Evolutionary conservation across 768 basidiomycete species (phyloP).

Genomic region (Auriscalpium microsporum): DNA sequence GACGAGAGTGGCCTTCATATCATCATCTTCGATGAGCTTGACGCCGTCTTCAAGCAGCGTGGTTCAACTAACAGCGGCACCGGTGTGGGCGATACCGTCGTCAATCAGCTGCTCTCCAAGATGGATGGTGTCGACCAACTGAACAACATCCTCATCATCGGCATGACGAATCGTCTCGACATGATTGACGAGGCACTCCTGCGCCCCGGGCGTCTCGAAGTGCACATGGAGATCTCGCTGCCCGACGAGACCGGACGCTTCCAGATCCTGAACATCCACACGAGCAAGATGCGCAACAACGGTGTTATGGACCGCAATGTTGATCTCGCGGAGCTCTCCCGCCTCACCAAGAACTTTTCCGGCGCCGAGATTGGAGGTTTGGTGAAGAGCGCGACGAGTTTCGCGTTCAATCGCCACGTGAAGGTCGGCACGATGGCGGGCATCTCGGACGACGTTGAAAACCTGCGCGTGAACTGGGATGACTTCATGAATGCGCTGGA

Average conservation of each 20-base stretch:
- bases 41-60: slow-evolving; percentile 98
- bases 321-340: slow-evolving; percentile 72
- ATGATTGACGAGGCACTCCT: slow-evolving; percentile 99
- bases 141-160: slow-evolving; percentile 98
- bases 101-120: slow-evolving; percentile 98
- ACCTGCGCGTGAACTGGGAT: slow-evolving; percentile 72
- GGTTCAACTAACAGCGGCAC: slow-evolving; percentile 87
- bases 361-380: slow-evolving; percentile 95
- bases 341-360: slow-evolving; percentile 90
- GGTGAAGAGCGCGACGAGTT: slow-evolving; percentile 97
- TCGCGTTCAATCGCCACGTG: slow-evolving; percentile 95
- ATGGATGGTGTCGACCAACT: slow-evolving; percentile 99
- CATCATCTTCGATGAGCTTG: slow-evolving; percentile 98
- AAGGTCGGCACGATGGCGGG: slow-evolving; percentile 97
- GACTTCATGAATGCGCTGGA: slow-evolving; percentile 90
- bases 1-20: slow-evolving; percentile 97
- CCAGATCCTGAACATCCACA: slow-evolving; percentile 95
- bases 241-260: slow-evolving; percentile 88
- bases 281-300: slow-evolving; percentile 87
- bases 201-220: slow-evolving; percentile 96
- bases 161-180: slow-evolving; percentile 97
- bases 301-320: slow-evolving; percentile 85
- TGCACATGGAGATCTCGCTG: slow-evolving; percentile 98
- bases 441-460: slow-evolving; percentile 91
- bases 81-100: slow-evolving; percentile 97